phyloP scores from a whole-genome alignment of 2,329 filamentous ascomycete genomes.

The Hymenoscyphus albidus region DNA sequence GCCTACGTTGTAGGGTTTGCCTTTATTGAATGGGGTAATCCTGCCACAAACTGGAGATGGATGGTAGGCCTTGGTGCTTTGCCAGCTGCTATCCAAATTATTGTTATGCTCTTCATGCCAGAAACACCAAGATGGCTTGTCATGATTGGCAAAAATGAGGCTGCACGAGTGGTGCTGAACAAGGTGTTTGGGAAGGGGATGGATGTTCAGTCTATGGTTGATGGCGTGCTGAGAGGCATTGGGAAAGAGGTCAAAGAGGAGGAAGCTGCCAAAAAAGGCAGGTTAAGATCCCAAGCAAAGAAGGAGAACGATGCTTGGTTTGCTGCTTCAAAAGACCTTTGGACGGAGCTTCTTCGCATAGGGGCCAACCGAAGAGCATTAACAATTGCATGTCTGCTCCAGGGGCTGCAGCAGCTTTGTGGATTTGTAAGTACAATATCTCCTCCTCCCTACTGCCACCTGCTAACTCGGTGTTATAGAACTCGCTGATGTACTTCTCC shows the following conservation, averaged over 20 bases:
- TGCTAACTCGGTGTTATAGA: constrained; percentile 42
- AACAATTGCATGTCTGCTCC: constrained; percentile 79
- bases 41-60: constrained; percentile 72
- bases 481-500: constrained; percentile 90
- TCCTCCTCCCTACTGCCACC: neutral
- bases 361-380: constrained; percentile 70
- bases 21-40: constrained; percentile 54
- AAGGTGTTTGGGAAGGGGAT: constrained; percentile 56
- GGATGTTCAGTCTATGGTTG: constrained; percentile 46
- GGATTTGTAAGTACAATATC: constrained; percentile 59
- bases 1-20: constrained; percentile 82
- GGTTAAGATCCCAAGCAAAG: constrained; percentile 24
- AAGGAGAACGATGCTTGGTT: constrained; percentile 26
- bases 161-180: constrained; percentile 62
- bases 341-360: constrained; percentile 52
- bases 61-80: constrained; percentile 83
- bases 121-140: constrained; percentile 90
- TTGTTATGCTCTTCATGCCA: constrained; percentile 68
- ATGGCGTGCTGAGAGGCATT: constrained; percentile 63
- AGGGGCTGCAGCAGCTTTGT: constrained; percentile 83
- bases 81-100: constrained; percentile 69
- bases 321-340: constrained; percentile 38
- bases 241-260: constrained; percentile 73
- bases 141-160: constrained; percentile 56
- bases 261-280: constrained; percentile 43